Base-by-base conservation (phyloP, 345 rosid genomes). In the Lumnitzera littorea region DNA sequence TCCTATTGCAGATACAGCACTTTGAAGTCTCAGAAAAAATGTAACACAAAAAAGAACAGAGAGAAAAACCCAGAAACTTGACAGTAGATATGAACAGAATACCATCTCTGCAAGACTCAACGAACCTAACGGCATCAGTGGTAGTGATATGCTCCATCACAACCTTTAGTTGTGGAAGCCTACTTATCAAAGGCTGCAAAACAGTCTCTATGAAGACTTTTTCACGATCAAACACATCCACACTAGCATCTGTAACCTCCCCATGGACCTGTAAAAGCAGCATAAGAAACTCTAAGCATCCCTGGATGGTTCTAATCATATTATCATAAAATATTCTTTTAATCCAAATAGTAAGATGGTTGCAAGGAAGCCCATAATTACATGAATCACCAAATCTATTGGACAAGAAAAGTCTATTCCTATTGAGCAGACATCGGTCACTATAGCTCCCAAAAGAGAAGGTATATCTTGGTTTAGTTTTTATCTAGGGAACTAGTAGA, bases 101-200 rank as follows among this genome's bases (percentile, higher is more conserved):
- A 86, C 98, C 96, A 67, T 91, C 83, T 74, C 77, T 72, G 67
- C 96, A 82, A 64, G 96, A 91, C 65, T 87, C 85, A 50, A 91
- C 88, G 76, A 88, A 91, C 29, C 63, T 78, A 68, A 73, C 96
- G 48, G 98, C 98, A 72, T 91, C 98, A 74, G 75, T 58, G 25
- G 98, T 89, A 23, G 98, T 91, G 60, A 91, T 83, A 66, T 91
- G 98, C 78, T 91, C 96, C 95, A 91, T 89, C 48, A 89, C 96
- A 61, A 91, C 75, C 71, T 87, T 89, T 52, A 91, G 72, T 62
- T 48, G 74, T 15, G 98, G 95, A 68, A 91, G 82, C 72, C 76
- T 85, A 70, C 77, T 76, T 53, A 86, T 79, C 43, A 88, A 70
- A 75, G 98, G 98, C 59, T 67, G 81, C 53, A 88, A 71, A 71